Conservation (phyloP, 306 rosid species). For the Fragaria iinumae region DNA sequence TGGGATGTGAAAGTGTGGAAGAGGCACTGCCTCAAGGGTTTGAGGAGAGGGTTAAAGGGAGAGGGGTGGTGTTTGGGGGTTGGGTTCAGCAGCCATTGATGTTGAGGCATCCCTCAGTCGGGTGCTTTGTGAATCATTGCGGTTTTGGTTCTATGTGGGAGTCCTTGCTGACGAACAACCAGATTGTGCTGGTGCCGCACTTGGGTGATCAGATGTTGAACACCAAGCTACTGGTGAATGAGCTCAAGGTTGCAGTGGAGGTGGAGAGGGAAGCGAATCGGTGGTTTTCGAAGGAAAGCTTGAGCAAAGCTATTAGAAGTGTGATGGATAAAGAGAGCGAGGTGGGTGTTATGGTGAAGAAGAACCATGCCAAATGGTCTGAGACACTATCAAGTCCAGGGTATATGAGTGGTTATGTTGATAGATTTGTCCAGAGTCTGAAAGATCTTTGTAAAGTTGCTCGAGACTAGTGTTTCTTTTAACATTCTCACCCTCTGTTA, state of each 20-base stretch:
- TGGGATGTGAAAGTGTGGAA: slow-evolving; percentile 40
- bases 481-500: neutral
- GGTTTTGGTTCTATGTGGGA: slow-evolving; percentile 84
- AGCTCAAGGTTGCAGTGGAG: slow-evolving; percentile 49
- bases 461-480: neutral
- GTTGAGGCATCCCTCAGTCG: slow-evolving; percentile 40
- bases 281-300: slow-evolving; percentile 47
- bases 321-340: slow-evolving; percentile 52
- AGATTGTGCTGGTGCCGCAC: slow-evolving; percentile 47
- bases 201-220: slow-evolving; percentile 61
- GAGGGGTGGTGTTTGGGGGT: slow-evolving; percentile 45
- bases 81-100: slow-evolving; percentile 70
- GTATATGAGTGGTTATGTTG: slow-evolving; percentile 40
- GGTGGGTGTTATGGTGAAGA: slow-evolving; percentile 36
- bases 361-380: slow-evolving; percentile 44
- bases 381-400: slow-evolving; percentile 11
- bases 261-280: slow-evolving; percentile 40
- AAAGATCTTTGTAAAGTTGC: slow-evolving; percentile 11
- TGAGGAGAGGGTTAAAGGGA: slow-evolving; percentile 44
- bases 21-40: slow-evolving; percentile 56
- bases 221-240: slow-evolving; percentile 44
- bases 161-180: slow-evolving; percentile 46
- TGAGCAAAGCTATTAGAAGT: slow-evolving; percentile 38
- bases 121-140: slow-evolving; percentile 71
- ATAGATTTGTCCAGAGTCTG: slow-evolving; percentile 33